These are phyloP conservation scores for Paracorniculantispora psalliotae DNA, from an alignment of 2,329 filamentous ascomycete species.

Conservation along the genomic window DNA sequence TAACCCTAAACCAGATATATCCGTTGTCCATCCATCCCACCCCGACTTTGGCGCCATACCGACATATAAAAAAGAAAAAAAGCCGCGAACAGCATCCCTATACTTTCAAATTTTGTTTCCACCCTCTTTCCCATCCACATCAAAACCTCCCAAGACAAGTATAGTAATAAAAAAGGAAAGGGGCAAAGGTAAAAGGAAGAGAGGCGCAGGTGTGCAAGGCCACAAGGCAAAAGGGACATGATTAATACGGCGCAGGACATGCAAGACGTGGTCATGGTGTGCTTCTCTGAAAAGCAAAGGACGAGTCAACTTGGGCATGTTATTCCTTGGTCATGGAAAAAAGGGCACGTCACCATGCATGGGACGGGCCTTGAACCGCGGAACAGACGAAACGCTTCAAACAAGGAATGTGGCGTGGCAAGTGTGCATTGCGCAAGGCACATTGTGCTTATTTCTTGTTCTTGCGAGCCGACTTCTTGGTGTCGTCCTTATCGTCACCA, in stretches of 20 bases:
- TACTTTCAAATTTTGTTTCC: neutral
- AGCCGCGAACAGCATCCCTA: too few species aligned
- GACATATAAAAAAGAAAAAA: neutral
- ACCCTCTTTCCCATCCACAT: neutral
- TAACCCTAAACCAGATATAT: constrained; percentile 11
- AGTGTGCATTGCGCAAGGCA: neutral
- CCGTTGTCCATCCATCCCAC: constrained; percentile 2
- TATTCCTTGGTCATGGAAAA: neutral
- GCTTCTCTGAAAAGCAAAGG: neutral
- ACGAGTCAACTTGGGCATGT: neutral
- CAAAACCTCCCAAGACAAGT: neutral
- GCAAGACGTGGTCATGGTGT: neutral
- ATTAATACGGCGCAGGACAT: neutral
- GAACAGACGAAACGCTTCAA: constrained; percentile 8
- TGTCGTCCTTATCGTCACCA: constrained; percentile 50
- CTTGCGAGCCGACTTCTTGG: constrained; percentile 56
- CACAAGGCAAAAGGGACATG: neutral
- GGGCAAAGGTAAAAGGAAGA: too few species aligned
- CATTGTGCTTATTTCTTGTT: constrained; percentile 42
- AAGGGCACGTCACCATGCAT: neutral
- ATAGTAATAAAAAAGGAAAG: too few species aligned
- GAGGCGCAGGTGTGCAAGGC: neutral
- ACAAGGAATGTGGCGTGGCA: neutral
- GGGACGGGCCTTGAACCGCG: constrained; percentile 7
- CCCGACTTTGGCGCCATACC: constrained; percentile 8